Conservation (phyloP, 257 asterid species). For the Lithospermum erythrorhizon region DNA sequence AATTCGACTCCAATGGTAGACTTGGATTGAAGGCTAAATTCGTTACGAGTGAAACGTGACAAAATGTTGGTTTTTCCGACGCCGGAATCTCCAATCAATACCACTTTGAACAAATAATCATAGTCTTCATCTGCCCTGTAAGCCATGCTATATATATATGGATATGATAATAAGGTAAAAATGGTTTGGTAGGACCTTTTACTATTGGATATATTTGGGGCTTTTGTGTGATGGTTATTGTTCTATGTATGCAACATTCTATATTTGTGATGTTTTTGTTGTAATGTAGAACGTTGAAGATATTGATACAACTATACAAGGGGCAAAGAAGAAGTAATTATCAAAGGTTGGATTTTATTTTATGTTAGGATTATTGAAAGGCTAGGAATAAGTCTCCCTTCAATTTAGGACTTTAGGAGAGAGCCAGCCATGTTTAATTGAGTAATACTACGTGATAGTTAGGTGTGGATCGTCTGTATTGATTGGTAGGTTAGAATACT, state of each 20-base stretch:
- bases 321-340: not conserved
- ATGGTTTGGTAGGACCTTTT: too few relatives aligned
- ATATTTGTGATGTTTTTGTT: not conserved
- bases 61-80: constrained; percentile 74
- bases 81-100: constrained; percentile 73
- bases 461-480: too few relatives aligned
- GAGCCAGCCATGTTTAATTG: too few relatives aligned
- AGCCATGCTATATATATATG: constrained; percentile 19
- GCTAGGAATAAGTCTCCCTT: not conserved
- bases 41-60: constrained; percentile 67
- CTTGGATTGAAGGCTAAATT: constrained; percentile 70
- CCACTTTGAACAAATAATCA: constrained; percentile 76
- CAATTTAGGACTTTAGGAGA: not conserved
- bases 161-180: too few relatives aligned
- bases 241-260: not conserved
- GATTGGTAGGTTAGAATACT: too few relatives aligned
- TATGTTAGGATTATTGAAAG: not conserved
- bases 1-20: constrained; percentile 84
- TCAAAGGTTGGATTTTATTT: too few relatives aligned
- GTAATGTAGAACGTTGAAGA: not conserved
- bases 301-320: not conserved
- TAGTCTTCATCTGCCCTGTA: constrained; percentile 78
- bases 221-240: not conserved
- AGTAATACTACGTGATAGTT: too few relatives aligned
- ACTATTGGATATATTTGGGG: not conserved